These are phyloP conservation scores for Verbena officinalis DNA, from an alignment of 257 asterid genomes.

Conservation along the genomic window DNA sequence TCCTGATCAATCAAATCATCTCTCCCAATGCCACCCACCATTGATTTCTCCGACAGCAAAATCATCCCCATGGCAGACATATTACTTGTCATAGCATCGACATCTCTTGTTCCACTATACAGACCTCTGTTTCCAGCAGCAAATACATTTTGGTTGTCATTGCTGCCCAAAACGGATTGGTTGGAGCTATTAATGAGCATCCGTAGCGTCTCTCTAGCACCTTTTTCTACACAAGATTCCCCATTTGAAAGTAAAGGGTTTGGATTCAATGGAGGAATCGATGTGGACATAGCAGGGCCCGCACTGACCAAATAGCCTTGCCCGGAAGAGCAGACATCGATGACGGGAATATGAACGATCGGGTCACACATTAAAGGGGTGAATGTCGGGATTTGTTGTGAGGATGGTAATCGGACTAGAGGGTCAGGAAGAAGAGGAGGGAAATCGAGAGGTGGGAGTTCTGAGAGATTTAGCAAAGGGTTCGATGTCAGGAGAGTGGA, in stretches of 20 bases:
- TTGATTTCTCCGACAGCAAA: slow-evolving; percentile 43
- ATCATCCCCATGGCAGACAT: slow-evolving; percentile 48
- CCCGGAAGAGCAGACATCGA: slow-evolving; percentile 87
- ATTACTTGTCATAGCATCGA: slow-evolving; percentile 42
- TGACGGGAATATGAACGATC: slow-evolving; percentile 87
- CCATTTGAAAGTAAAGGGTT: slow-evolving; percentile 59
- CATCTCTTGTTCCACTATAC: slow-evolving; percentile 57
- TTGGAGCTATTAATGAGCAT: slow-evolving; percentile 77
- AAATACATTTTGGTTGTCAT: slow-evolving; percentile 43
- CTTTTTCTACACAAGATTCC: slow-evolving; percentile 68
- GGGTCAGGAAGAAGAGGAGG: slow-evolving; percentile 74
- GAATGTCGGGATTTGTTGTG: slow-evolving; percentile 81
- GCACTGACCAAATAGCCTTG: slow-evolving; percentile 90
- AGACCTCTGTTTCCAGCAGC: slow-evolving; percentile 75
- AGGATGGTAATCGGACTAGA: slow-evolving; percentile 49
- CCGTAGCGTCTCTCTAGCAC: slow-evolving; percentile 91
- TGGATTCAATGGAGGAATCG: slow-evolving; percentile 57
- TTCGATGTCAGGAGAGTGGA: slow-evolving; percentile 48
- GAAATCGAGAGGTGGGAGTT: slow-evolving; percentile 55
- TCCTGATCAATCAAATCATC: slow-evolving; percentile 38
- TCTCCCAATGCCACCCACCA: slow-evolving; percentile 27
- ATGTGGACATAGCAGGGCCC: slow-evolving; percentile 63
- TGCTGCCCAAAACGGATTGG: slow-evolving; percentile 50
- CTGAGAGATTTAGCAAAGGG: slow-evolving; percentile 46
- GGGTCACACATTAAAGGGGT: slow-evolving; percentile 89